Evolutionary conservation across 768 basidiomycete genomes (phyloP).

Genomic region (Lactarius psammicola): DNA sequence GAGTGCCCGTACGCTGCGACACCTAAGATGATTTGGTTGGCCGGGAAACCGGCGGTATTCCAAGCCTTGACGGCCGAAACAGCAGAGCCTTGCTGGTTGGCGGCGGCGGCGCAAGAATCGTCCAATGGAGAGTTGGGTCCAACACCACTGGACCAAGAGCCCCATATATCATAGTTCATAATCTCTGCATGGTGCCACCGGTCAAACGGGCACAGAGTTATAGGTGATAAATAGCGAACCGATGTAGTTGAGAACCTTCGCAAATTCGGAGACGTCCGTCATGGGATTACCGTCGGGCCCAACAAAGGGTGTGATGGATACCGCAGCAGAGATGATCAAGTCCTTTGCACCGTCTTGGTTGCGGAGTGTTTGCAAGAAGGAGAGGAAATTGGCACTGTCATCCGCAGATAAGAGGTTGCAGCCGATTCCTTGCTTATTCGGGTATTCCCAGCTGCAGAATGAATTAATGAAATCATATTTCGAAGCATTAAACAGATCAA

Average conservation of each 20-base stretch:
- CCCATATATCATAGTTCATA: constrained; percentile 72
- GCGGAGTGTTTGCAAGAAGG: constrained; percentile 71
- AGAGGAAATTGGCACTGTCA: constrained; percentile 77
- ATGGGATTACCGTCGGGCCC: constrained; percentile 54
- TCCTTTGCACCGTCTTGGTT: constrained; percentile 50
- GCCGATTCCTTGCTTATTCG: constrained; percentile 59
- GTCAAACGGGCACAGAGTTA: background rate
- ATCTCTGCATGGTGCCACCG: constrained; percentile 32
- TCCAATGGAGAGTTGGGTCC: constrained; percentile 89
- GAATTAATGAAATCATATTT: background rate
- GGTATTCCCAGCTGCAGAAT: constrained; percentile 81
- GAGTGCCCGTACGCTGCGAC: constrained; percentile 83
- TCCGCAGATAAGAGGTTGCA: constrained; percentile 57
- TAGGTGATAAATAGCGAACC: constrained; percentile 23
- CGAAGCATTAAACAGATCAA: background rate
- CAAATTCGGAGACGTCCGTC: constrained; percentile 69
- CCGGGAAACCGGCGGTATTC: constrained; percentile 79
- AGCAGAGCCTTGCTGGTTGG: constrained; percentile 64
- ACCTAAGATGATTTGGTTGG: constrained; percentile 73
- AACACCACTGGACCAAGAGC: constrained; percentile 50
- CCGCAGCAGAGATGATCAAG: constrained; percentile 57
- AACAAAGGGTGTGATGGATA: constrained; percentile 48
- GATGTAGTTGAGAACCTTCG: constrained; percentile 64
- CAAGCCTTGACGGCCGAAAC: constrained; percentile 72
- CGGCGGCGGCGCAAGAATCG: constrained; percentile 54